Evolutionary conservation across 495 filamentous ascomycete species (phyloP).

Genomic region (Talaromyces stipitatus): DNA sequence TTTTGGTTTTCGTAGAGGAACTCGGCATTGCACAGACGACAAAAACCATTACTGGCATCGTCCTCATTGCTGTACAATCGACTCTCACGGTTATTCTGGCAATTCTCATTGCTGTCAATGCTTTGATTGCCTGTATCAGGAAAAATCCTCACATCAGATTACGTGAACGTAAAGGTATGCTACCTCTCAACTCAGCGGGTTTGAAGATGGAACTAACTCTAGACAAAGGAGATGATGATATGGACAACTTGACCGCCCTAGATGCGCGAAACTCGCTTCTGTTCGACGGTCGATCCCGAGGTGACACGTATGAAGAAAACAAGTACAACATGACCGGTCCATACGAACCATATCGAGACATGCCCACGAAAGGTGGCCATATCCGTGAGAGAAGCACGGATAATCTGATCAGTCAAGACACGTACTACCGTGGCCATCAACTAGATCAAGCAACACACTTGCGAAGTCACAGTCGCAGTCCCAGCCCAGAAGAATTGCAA

Average conservation of each 20-base stretch:
- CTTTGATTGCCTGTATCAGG: constrained; percentile 70
- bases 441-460: background rate
- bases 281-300: constrained; percentile 37
- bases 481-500: constrained; percentile 1
- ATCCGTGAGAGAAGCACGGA: constrained; percentile 32
- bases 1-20: constrained; percentile 89
- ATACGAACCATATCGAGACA: constrained; percentile 36
- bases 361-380: constrained; percentile 12
- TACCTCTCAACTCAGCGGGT: background rate
- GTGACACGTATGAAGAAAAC: constrained; percentile 36
- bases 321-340: constrained; percentile 42
- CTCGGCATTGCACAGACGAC: constrained; percentile 86
- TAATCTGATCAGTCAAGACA: constrained; percentile 30
- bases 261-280: constrained; percentile 88
- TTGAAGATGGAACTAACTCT: background rate
- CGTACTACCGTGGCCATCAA: background rate
- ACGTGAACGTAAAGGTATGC: constrained; percentile 76
- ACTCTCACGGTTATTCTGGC: constrained; percentile 75
- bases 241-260: constrained; percentile 82
- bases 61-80: constrained; percentile 83
- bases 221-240: constrained; percentile 70
- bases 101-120: constrained; percentile 85
- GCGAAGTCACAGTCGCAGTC: background rate
- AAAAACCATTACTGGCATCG: constrained; percentile 87
- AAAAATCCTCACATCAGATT: constrained; percentile 84